phyloP scores from a whole-genome alignment of 2,329 filamentous ascomycete species.

The Penicillium brevicompactum region DNA sequence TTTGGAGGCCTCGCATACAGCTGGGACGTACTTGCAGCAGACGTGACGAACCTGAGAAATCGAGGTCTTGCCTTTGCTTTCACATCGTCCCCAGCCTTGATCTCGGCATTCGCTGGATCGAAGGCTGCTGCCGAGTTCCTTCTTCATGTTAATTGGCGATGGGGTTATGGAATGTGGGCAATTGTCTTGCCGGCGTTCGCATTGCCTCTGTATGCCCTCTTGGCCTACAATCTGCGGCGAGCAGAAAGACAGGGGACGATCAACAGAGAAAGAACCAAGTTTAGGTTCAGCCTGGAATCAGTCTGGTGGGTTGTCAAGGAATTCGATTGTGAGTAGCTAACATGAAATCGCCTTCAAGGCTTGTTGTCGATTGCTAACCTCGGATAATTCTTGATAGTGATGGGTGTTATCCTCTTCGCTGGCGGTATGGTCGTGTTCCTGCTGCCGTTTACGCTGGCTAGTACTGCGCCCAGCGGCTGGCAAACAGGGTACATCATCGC shows the following conservation, averaged over 20 bases:
- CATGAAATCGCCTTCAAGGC: not conserved
- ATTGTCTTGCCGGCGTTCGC: slow-evolving; percentile 61
- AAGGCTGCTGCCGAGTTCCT: slow-evolving; percentile 56
- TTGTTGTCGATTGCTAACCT: too few species aligned
- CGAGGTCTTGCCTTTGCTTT: slow-evolving; percentile 63
- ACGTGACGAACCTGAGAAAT: slow-evolving; percentile 62
- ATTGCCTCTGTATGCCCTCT: slow-evolving; percentile 56
- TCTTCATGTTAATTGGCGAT: slow-evolving; percentile 57
- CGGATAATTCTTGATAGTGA: not conserved
- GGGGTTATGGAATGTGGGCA: slow-evolving; percentile 63
- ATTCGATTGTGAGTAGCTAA: slow-evolving; percentile 56
- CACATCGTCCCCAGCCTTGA: slow-evolving; percentile 62
- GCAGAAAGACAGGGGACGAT: slow-evolving; percentile 58
- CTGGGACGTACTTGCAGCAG: slow-evolving; percentile 62
- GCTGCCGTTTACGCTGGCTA: slow-evolving; percentile 45
- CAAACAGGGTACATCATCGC: slow-evolving; percentile 48
- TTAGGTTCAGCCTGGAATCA: slow-evolving; percentile 46
- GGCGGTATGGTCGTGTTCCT: slow-evolving; percentile 60
- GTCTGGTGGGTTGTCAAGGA: slow-evolving; percentile 57
- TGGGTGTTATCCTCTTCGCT: slow-evolving; percentile 61
- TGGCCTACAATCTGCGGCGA: slow-evolving; percentile 58
- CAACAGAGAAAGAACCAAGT: slow-evolving; percentile 39
- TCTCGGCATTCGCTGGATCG: slow-evolving; percentile 61
- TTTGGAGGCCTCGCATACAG: slow-evolving; percentile 57
- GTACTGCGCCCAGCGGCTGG: slow-evolving; percentile 40